Base-by-base conservation (phyloP, 2,329 filamentous ascomycete genomes). In the Bipolaris gigantea region DNA sequence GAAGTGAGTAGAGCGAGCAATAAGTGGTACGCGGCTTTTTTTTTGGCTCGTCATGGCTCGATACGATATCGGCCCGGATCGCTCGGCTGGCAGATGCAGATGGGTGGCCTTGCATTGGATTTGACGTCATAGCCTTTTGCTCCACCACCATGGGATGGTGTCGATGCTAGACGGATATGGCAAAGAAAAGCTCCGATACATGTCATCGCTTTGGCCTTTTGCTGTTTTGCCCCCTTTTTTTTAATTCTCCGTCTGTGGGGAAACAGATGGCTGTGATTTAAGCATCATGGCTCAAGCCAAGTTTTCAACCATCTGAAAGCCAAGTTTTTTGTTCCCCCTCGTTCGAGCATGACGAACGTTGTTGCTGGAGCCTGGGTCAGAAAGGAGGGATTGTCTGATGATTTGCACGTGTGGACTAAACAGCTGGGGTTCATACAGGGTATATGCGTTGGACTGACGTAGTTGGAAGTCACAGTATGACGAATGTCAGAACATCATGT, bases 231-330 rank as follows among this genome's bases (percentile, higher is more conserved):
- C 15, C 1, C 8, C 15, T 0, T 38, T 19, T 7, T 7, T 42
- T 18, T 13, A 32, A 32, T 43, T 32, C 25, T 43, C 40, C 40
- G 40, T 44, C 27, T 44, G 41, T 33, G 27, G 41, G 19, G 27
- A 33, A 42, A 32, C 11, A 30, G 18, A 18, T 36, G 13, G 40
- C 39, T 34, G 23, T 19, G 41, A 27, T 7, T 25, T 38, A 43
- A 30, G 45, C 50, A 49, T 13, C 38, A 33, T 23, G 38, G 25
- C 15, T 41, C 33, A 36, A 40, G 54, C 54, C 54, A 56, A 56
- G 54, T 56, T 53, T 39, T 30, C 25, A 54, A 54, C 36, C 39
- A 40, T 36, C 54, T 50, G 54, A 33, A 50, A 57, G 55, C 55
- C 55, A 57, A 57, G 55, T 55, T 54, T 54, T 46, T 18, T 18